These are phyloP conservation scores for Puccinia coronata DNA, from an alignment of 1,284 basidiomycete genomes.

Conservation along the genomic window DNA sequence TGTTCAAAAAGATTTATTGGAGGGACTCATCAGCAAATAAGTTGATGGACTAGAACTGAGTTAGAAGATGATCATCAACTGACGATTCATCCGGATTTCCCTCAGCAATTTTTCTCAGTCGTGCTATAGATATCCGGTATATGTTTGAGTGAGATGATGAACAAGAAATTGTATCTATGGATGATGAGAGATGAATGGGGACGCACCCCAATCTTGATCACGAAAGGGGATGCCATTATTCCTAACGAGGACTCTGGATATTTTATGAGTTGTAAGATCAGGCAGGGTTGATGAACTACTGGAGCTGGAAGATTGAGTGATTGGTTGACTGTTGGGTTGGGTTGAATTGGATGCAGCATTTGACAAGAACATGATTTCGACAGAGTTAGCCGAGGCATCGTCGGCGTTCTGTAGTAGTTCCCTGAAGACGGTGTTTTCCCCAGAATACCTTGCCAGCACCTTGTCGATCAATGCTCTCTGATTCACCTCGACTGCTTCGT, in stretches of 20 bases:
- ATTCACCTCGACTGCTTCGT: slow-evolving; percentile 86
- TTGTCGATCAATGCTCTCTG: slow-evolving; percentile 91
- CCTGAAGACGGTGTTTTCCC: slow-evolving; percentile 88
- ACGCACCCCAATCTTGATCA: slow-evolving; percentile 57
- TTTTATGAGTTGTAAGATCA: slow-evolving; percentile 57
- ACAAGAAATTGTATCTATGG: neutral
- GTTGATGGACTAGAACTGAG: slow-evolving; percentile 24
- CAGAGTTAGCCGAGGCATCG: slow-evolving; percentile 74
- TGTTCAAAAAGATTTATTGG: slow-evolving; percentile 81
- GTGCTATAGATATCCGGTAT: slow-evolving; percentile 15
- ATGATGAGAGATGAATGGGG: neutral
- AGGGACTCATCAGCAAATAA: slow-evolving; percentile 56
- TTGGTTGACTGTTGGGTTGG: slow-evolving; percentile 64
- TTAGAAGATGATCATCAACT: neutral
- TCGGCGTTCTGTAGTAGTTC: slow-evolving; percentile 95
- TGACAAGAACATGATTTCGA: slow-evolving; percentile 56
- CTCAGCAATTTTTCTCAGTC: slow-evolving; percentile 48
- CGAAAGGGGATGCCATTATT: slow-evolving; percentile 83
- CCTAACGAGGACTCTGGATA: slow-evolving; percentile 66
- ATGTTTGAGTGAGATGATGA: slow-evolving; percentile 4
- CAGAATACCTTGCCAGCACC: slow-evolving; percentile 88
- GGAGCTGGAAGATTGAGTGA: slow-evolving; percentile 19
- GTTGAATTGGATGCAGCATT: neutral
- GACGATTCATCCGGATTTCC: slow-evolving; percentile 50
- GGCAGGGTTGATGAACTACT: slow-evolving; percentile 48